phyloP scores from a whole-genome alignment of 495 filamentous ascomycete genomes.

The Penicillium flavigenum region DNA sequence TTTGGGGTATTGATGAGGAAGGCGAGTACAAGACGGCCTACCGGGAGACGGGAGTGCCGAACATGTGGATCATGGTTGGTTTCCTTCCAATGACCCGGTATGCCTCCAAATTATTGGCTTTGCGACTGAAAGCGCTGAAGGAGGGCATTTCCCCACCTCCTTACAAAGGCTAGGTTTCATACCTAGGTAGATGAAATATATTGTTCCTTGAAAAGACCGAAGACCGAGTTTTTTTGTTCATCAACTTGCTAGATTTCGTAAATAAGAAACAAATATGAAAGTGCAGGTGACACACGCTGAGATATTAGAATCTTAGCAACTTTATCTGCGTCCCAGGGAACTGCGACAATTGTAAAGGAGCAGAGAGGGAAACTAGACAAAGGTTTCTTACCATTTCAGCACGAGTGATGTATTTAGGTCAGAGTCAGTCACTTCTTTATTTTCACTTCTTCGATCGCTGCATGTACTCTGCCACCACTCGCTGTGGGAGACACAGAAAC shows the following conservation, averaged over 20 bases:
- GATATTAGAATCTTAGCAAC: background rate
- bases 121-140: constrained; percentile 23
- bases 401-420: background rate
- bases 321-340: background rate
- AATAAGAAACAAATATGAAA: no score
- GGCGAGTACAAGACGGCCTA: constrained; percentile 67
- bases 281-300: no score
- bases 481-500: background rate
- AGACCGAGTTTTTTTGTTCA: background rate
- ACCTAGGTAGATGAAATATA: constrained; percentile 7
- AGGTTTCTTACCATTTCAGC: constrained; percentile 3
- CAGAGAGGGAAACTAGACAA: background rate
- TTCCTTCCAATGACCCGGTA: constrained; percentile 24
- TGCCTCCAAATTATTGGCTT: constrained; percentile 23
- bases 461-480: no score
- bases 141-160: constrained; percentile 23
- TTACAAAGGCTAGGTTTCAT: constrained; percentile 15
- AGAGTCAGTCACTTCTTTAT: background rate
- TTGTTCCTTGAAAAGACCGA: background rate
- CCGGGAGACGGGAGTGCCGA: constrained; percentile 48
- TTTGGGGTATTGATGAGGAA: constrained; percentile 75
- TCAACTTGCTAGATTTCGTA: background rate
- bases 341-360: background rate
- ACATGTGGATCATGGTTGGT: constrained; percentile 31
- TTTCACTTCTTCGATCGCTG: background rate